Evolutionary conservation across 1,284 basidiomycete species (phyloP), one percentile per base, ranked within the genome.

Genomic region (Ustilago crameri): DNA sequence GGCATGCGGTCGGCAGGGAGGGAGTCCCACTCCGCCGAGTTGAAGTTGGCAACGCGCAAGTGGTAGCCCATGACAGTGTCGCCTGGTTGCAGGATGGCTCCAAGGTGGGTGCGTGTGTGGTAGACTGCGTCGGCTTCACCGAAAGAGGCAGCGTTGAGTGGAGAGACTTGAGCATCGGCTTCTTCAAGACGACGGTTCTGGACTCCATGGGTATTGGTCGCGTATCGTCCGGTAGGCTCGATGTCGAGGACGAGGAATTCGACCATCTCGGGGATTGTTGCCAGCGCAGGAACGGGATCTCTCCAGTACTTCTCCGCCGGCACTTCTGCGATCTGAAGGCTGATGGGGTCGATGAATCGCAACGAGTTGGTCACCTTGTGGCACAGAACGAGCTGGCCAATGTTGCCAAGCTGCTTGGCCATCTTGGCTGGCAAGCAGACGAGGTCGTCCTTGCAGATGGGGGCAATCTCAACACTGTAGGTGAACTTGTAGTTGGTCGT

Each of bases 401-500:
- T 95, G 86, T 95, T 96, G 78, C 90, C 90, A 66, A 96, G 87
- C 30, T 88, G 86, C 23, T 90, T 89, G 0, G 95, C 94, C 73
- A 91, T 89, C 80, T 91, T 91, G 20, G 86, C 85, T 3, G 95
- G 93, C 38, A 98, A 87, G 83, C 92, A 94, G 34, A 98, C 91
- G 38, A 98, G 88, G 84, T 98, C 95, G 83, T 98, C 95, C 84
- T 98, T 98, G 87, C 95, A 98, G 65, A 98, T 89, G 0, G 95
- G 94, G 7, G 91, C 89, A 77, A 98, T 96, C 85, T 98, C 95
- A 76, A 98, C 92, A 18, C 93, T 96, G 87, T 95, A 98, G 4
- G 94, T 95, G 84, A 93, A 95, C 85, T 97, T 98, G 88, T 93
- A 97, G 85, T 93, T 98, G 40, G 94, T 91, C 1, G 93, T 96